Evolutionary conservation across 805 yeast genomes (phyloP).

Genomic region (Sungouiozyma ichnusensis): DNA sequence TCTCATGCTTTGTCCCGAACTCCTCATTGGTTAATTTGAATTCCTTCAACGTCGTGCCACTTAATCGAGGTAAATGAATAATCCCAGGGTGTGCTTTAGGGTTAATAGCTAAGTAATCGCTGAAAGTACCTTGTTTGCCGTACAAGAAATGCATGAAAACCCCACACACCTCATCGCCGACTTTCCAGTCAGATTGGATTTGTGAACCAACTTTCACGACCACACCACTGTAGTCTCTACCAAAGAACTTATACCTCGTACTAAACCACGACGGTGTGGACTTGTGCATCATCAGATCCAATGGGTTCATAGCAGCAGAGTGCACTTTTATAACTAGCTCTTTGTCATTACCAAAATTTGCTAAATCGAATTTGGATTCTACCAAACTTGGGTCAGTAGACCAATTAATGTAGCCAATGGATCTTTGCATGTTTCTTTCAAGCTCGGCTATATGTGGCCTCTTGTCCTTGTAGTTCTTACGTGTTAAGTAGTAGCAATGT

Average conservation of each 20-base stretch:
- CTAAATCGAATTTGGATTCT: slow-evolving; percentile 16
- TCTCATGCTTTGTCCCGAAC: slow-evolving; percentile 24
- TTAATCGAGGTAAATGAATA: slow-evolving; percentile 31
- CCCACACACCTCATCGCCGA: slow-evolving; percentile 25
- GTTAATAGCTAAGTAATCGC: slow-evolving; percentile 38
- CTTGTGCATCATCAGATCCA: slow-evolving; percentile 16
- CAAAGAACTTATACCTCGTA: slow-evolving; percentile 12
- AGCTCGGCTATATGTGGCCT: too few species aligned
- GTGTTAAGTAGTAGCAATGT: too few species aligned
- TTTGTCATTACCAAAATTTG: slow-evolving; percentile 13
- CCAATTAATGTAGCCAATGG: slow-evolving; percentile 17
- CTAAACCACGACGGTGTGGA: slow-evolving; percentile 7
- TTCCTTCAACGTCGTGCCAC: slow-evolving; percentile 24
- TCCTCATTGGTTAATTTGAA: not conserved
- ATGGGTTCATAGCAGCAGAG: slow-evolving; percentile 27
- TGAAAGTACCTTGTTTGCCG: slow-evolving; percentile 33
- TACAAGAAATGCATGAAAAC: slow-evolving; percentile 11
- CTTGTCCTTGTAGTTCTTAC: too few species aligned
- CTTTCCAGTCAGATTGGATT: slow-evolving; percentile 8
- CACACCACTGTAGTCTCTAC: slow-evolving; percentile 24
- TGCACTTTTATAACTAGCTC: slow-evolving; percentile 23
- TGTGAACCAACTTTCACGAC: slow-evolving; percentile 20
- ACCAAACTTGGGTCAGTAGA: slow-evolving; percentile 13
- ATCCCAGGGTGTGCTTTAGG: slow-evolving; percentile 22
- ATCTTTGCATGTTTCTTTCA: slow-evolving; percentile 14